phyloP scores from a whole-genome alignment of 1,284 basidiomycete species.

The Leucoagaricus sp. region DNA sequence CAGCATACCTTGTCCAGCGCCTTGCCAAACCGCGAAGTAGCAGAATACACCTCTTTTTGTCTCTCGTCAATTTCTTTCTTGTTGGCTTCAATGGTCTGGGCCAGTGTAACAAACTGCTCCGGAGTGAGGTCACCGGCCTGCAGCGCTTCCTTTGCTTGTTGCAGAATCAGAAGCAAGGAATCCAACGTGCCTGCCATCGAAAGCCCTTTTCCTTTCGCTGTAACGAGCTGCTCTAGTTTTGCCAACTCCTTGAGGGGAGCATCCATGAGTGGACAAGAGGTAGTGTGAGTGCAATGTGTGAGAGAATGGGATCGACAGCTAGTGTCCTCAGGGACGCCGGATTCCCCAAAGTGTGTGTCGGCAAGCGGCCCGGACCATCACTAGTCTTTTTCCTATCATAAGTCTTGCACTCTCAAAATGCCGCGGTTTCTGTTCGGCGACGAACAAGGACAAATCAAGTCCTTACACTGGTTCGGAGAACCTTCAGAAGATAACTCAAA shows the following conservation, averaged over 20 bases:
- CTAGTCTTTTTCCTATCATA: neutral
- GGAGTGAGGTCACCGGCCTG: constrained; percentile 54
- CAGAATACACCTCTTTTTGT: constrained; percentile 84
- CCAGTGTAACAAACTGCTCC: constrained; percentile 54
- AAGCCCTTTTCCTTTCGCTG: constrained; percentile 53
- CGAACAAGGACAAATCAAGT: constrained; percentile 72
- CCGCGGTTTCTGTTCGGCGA: constrained; percentile 70
- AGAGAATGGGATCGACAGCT: no score
- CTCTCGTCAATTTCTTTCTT: constrained; percentile 87
- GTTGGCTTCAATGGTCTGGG: constrained; percentile 60
- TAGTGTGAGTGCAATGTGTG: neutral
- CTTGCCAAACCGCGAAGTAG: constrained; percentile 79
- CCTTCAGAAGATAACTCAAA: constrained; percentile 27
- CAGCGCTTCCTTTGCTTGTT: constrained; percentile 57
- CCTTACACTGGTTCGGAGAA: constrained; percentile 43
- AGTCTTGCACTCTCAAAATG: constrained; percentile 40
- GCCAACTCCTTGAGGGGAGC: constrained; percentile 70
- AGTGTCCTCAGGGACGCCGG: neutral
- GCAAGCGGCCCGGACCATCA: constrained; percentile 1
- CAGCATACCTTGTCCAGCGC: constrained; percentile 80
- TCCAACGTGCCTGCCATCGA: constrained; percentile 70
- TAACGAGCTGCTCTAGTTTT: constrained; percentile 67
- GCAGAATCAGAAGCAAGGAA: constrained; percentile 62
- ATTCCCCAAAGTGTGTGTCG: neutral
- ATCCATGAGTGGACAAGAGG: constrained; percentile 53